Conservation (phyloP, 805 yeast species). For the Candida tammaniensis region DNA sequence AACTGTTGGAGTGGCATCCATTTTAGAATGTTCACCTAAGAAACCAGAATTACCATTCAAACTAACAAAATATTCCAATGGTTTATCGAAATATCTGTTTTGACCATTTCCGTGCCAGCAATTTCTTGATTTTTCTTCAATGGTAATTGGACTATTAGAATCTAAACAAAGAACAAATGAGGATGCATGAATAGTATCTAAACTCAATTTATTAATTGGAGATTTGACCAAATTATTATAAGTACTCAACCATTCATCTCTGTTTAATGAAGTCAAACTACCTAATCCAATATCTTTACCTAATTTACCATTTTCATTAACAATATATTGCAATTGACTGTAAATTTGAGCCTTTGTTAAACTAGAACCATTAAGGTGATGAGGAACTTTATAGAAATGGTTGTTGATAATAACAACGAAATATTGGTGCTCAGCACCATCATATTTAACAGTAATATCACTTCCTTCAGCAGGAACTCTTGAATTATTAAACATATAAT, state of each 20-base stretch:
- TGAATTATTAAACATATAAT: slow-evolving; percentile 84
- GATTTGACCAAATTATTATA: slow-evolving; percentile 56
- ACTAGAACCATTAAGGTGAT: slow-evolving; percentile 47
- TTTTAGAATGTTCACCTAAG: slow-evolving; percentile 93
- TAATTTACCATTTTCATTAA: slow-evolving; percentile 37
- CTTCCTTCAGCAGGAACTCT: slow-evolving; percentile 68
- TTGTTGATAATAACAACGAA: slow-evolving; percentile 72
- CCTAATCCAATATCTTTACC: slow-evolving; percentile 61
- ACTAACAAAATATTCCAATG: slow-evolving; percentile 77
- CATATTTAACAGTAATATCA: slow-evolving; percentile 61
- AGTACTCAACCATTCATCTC: slow-evolving; percentile 74
- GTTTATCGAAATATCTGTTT: slow-evolving; percentile 91
- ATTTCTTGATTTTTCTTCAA: slow-evolving; percentile 78
- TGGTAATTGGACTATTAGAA: slow-evolving; percentile 64
- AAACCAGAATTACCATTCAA: slow-evolving; percentile 89
- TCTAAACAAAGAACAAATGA: slow-evolving; percentile 84
- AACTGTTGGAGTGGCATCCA: slow-evolving; percentile 97
- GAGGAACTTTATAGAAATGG: slow-evolving; percentile 74
- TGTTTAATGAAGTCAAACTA: slow-evolving; percentile 74
- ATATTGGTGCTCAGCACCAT: slow-evolving; percentile 54
- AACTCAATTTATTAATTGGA: slow-evolving; percentile 58
- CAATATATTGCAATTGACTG: slow-evolving; percentile 57
- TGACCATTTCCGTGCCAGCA: slow-evolving; percentile 95
- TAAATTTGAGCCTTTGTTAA: slow-evolving; percentile 49
- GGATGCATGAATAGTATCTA: slow-evolving; percentile 69